Evolutionary conservation across 225 moss, liverwort and hornwort species (phyloP).

Genomic region (Straminergon stramineum): DNA sequence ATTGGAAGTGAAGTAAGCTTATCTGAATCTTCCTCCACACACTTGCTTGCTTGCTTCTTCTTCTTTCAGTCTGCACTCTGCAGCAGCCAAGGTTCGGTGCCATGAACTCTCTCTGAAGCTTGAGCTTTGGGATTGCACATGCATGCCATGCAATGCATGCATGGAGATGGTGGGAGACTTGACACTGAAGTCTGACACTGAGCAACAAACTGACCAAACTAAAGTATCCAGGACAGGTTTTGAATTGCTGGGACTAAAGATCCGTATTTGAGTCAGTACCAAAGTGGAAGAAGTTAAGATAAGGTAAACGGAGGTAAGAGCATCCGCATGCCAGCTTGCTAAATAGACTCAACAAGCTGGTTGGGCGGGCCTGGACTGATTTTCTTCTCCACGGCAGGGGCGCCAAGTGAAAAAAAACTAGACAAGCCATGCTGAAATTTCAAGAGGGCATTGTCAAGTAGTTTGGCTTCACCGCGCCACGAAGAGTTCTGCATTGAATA

Average conservation of each 20-base stretch:
- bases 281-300: not conserved
- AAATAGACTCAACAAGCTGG: too few species aligned
- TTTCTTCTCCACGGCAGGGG: too few species aligned
- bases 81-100: not conserved
- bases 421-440: too few species aligned
- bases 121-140: too few species aligned
- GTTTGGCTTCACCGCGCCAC: too few species aligned
- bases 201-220: not conserved
- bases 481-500: too few species aligned
- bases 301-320: too few species aligned
- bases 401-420: too few species aligned
- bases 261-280: not conserved
- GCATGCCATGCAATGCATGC: not conserved
- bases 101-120: not conserved
- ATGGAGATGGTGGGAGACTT: not conserved
- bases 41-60: not conserved
- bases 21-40: not conserved
- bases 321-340: too few species aligned
- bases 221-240: not conserved
- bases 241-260: not conserved
- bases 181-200: not conserved
- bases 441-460: too few species aligned
- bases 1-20: not conserved
- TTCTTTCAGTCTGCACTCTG: not conserved
- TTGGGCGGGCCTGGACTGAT: too few species aligned